Conservation (phyloP, 306 rosid species). For the Cotoneaster glaucophyllus region DNA sequence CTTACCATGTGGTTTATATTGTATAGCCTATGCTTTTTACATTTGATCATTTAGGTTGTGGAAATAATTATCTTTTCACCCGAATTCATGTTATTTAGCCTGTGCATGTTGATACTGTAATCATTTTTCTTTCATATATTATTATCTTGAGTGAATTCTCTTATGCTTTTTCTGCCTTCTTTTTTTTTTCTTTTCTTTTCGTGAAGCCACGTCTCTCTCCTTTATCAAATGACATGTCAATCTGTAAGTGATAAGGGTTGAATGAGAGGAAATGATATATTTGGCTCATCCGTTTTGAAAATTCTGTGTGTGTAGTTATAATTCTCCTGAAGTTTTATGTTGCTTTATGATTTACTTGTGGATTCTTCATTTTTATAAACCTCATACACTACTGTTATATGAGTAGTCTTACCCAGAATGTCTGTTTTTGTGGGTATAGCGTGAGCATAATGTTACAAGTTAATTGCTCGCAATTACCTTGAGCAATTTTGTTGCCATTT, state of each 20-base stretch:
- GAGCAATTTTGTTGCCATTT: neutral
- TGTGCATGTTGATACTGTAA: neutral
- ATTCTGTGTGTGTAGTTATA: neutral
- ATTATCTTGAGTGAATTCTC: slow-evolving; percentile 4
- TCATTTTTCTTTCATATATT: neutral
- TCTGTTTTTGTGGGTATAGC: neutral
- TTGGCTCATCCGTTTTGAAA: neutral
- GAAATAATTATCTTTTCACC: neutral
- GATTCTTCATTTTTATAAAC: neutral
- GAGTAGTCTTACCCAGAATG: neutral
- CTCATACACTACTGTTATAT: neutral
- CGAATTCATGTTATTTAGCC: neutral
- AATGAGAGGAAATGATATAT: neutral
- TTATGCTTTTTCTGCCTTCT: neutral
- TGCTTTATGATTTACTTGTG: neutral
- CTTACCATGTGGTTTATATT: neutral
- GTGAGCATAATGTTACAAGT: neutral
- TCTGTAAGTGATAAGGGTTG: slow-evolving; percentile 55
- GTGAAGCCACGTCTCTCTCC: slow-evolving; percentile 88
- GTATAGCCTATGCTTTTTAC: neutral
- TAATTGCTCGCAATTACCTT: neutral
- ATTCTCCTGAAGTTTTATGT: neutral
- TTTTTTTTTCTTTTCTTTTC: neutral
- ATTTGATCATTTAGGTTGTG: neutral
- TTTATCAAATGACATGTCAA: slow-evolving; percentile 75